These are phyloP conservation scores for Alternaria sp. DNA, from an alignment of 2,329 filamentous ascomycete species.

Conservation along the genomic window DNA sequence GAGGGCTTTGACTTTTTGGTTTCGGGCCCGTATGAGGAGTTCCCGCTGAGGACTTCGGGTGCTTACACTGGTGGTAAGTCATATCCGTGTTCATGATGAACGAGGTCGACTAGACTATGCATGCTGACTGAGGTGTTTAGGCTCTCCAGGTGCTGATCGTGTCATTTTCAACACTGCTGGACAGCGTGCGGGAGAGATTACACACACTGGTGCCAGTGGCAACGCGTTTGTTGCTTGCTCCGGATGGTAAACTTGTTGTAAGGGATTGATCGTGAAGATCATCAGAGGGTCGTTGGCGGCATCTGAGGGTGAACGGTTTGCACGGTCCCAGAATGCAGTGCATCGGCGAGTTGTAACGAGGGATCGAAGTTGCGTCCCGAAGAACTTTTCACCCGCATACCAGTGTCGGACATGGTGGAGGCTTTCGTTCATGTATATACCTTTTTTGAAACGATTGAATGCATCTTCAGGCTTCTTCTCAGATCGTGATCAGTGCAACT, in stretches of 20 bases:
- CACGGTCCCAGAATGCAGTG: not conserved
- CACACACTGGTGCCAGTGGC: slow-evolving; percentile 72
- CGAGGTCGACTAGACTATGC: not conserved
- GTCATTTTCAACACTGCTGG: slow-evolving; percentile 67
- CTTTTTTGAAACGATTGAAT: not conserved
- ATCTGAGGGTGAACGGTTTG: not conserved
- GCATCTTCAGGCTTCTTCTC: not conserved
- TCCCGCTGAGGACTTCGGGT: slow-evolving; percentile 61
- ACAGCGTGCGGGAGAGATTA: slow-evolving; percentile 68
- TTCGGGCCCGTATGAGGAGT: slow-evolving; percentile 67
- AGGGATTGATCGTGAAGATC: not conserved
- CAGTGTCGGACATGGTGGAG: not conserved
- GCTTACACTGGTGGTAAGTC: slow-evolving; percentile 62
- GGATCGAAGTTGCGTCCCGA: not conserved
- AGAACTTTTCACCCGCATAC: not conserved
- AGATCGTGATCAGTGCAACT: not conserved
- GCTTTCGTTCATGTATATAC: not conserved
- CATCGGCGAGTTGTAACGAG: not conserved
- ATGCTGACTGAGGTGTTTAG: slow-evolving; percentile 37
- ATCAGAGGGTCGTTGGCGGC: not conserved
- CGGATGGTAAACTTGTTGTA: slow-evolving; percentile 31
- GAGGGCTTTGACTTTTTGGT: slow-evolving; percentile 68
- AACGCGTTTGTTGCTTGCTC: slow-evolving; percentile 72
- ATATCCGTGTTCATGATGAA: not conserved
- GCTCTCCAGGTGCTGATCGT: slow-evolving; percentile 70